Evolutionary conservation across 805 yeast genomes (phyloP).

Genomic region (Candida quercuum): DNA sequence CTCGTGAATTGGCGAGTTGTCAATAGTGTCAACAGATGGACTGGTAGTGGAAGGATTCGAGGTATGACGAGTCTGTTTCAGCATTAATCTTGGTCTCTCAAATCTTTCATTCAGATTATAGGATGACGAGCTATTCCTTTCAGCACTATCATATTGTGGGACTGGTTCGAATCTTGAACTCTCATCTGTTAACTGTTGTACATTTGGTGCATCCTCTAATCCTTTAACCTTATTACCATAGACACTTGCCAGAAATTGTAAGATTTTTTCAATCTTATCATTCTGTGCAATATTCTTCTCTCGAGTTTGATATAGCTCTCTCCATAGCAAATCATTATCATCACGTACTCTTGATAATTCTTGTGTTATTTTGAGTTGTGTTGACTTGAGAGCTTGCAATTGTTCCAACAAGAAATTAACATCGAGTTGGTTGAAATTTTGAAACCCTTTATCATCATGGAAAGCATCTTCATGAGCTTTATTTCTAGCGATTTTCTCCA

Average conservation of each 20-base stretch:
- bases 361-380: slow-evolving; percentile 73
- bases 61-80: slow-evolving; percentile 3
- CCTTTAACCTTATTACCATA: slow-evolving; percentile 2
- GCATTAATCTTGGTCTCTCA: slow-evolving; percentile 6
- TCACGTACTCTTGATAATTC: slow-evolving; percentile 73
- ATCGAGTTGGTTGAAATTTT: slow-evolving; percentile 3
- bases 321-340: slow-evolving; percentile 87
- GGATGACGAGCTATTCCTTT: not conserved
- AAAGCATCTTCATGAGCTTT: slow-evolving; percentile 28
- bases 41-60: slow-evolving; percentile 2
- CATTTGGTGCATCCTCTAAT: not conserved
- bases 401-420: slow-evolving; percentile 38
- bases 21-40: slow-evolving; percentile 3
- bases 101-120: not conserved
- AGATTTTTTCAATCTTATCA: slow-evolving; percentile 78
- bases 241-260: slow-evolving; percentile 77
- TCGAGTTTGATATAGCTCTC: slow-evolving; percentile 72
- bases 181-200: not conserved
- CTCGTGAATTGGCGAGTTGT: slow-evolving; percentile 19
- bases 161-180: not conserved
- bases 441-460: slow-evolving; percentile 1
- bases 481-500: slow-evolving; percentile 83
- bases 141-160: not conserved
- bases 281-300: slow-evolving; percentile 81
- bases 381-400: slow-evolving; percentile 48